Evolutionary conservation across 495 filamentous ascomycete species (phyloP), one percentile per base, ranked within the genome.

Genomic region (Ramalina peruviana): DNA sequence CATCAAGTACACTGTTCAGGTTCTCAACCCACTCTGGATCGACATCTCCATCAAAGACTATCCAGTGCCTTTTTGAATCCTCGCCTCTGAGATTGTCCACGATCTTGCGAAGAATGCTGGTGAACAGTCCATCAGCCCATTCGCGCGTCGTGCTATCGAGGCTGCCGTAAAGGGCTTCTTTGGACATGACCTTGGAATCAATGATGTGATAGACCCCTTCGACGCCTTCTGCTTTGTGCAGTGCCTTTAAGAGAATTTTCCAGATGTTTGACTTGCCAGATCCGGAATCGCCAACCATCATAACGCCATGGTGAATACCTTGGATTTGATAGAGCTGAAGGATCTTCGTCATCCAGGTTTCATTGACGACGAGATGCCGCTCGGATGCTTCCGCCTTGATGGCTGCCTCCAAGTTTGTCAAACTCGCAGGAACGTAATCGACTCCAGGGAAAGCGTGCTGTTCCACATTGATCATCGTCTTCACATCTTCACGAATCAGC

Each of bases 1-100:
- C 92, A 58, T 99, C 92, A 38, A 99, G 75, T 46, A 99, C 92
- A 74, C 86, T 94, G 81, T 99, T 99, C 68, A 99, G 68, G 62
- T 99, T 99, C 60, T 99, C 92, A 58, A 99, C 92, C 92, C 92
- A 99, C 60, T 96, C 93, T 4, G 92, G 92, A 65, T 99, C 92
- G 52, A 99, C 92, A 62, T 99, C 92, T 36, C 92, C 92, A 61
- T 99, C 92, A 56, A 99, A 97, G 7, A 99, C 86, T 58, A 99
- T 96, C 92, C 92, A 99, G 65, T 99, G 92, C 51, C 92, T 78
- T 67, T 97, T 99, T 27, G 79, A 75, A 58, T 95, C 89, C 65
- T 99, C 92, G 40, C 92, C 92, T 67, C 92, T 86, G 50, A 99
- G 80, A 59, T 99, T 99, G 63, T 99, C 93, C 40, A 99, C 89